phyloP scores from a whole-genome alignment of 2,329 filamentous ascomycete genomes.

The Ilyonectria mors-panacis region DNA sequence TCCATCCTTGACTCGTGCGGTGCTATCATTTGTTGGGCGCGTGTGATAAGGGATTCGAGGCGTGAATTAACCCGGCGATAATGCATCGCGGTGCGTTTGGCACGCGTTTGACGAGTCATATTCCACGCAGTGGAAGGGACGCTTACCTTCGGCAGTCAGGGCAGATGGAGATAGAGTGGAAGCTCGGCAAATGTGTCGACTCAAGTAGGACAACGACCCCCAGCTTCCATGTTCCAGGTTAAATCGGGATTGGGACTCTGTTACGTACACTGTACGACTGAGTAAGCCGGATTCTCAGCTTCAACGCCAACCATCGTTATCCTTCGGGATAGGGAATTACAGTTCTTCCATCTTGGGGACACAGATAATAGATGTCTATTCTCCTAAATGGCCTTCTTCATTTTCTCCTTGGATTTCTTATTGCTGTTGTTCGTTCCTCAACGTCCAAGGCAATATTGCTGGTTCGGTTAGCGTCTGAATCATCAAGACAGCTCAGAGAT shows the following conservation, averaged over 20 bases:
- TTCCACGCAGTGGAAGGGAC: background rate
- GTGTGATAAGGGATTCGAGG: constrained; percentile 18
- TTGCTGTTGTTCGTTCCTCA: too few species aligned
- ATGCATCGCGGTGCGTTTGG: background rate
- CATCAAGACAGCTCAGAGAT: too few species aligned
- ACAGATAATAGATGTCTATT: background rate
- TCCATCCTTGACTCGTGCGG: background rate
- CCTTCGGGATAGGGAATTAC: background rate
- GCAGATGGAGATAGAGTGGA: background rate
- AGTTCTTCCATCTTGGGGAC: background rate
- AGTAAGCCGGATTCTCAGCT: background rate
- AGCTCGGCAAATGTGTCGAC: background rate
- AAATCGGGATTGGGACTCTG: background rate
- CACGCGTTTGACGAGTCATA: constrained; percentile 18
- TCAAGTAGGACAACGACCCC: background rate
- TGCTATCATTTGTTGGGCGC: constrained; percentile 8
- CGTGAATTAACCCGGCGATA: constrained; percentile 1
- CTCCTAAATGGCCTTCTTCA: too few species aligned
- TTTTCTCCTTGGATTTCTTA: too few species aligned
- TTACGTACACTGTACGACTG: background rate
- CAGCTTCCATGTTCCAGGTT: background rate
- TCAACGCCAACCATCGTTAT: background rate
- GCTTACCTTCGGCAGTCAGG: constrained; percentile 11
- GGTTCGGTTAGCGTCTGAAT: too few species aligned
- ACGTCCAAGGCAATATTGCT: too few species aligned